These are phyloP conservation scores for Camellia granthamiana DNA, from an alignment of 148 eudicot genomes.

Conservation along the genomic window DNA sequence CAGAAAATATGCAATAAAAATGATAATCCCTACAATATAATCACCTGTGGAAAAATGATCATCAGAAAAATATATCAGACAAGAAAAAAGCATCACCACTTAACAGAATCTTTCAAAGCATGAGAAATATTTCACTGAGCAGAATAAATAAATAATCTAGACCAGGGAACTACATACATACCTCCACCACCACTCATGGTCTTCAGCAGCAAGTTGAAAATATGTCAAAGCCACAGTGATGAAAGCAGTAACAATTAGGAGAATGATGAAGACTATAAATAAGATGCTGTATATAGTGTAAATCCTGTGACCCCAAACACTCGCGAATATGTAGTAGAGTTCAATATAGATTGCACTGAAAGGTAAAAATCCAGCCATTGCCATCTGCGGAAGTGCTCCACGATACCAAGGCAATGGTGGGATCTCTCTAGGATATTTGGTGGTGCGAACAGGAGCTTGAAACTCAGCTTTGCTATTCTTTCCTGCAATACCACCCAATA, in stretches of 20 bases:
- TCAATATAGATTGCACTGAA: slow-evolving; percentile 42
- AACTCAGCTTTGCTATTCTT: slow-evolving; percentile 48
- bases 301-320: slow-evolving; percentile 49
- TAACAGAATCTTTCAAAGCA: not conserved
- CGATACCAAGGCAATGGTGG: slow-evolving; percentile 49
- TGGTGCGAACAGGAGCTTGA: slow-evolving; percentile 46
- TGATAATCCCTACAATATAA: not conserved
- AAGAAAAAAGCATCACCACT: too few species aligned
- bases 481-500: slow-evolving; percentile 47
- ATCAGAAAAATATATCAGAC: too few species aligned
- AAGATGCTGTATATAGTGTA: slow-evolving; percentile 44
- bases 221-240: slow-evolving; percentile 43
- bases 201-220: slow-evolving; percentile 45
- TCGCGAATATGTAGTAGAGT: slow-evolving; percentile 43
- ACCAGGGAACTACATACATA: slow-evolving; percentile 10
- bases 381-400: slow-evolving; percentile 42
- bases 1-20: too few species aligned
- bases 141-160: not conserved
- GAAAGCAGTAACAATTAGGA: slow-evolving; percentile 39
- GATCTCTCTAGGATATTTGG: slow-evolving; percentile 48
- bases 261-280: slow-evolving; percentile 41
- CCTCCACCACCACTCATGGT: slow-evolving; percentile 50
- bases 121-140: not conserved
- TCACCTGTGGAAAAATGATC: too few species aligned
- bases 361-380: slow-evolving; percentile 42